Evolutionary conservation across 371 early-diverging fungal genomes (phyloP).

Genomic region (Apophysomyces ossiformis): DNA sequence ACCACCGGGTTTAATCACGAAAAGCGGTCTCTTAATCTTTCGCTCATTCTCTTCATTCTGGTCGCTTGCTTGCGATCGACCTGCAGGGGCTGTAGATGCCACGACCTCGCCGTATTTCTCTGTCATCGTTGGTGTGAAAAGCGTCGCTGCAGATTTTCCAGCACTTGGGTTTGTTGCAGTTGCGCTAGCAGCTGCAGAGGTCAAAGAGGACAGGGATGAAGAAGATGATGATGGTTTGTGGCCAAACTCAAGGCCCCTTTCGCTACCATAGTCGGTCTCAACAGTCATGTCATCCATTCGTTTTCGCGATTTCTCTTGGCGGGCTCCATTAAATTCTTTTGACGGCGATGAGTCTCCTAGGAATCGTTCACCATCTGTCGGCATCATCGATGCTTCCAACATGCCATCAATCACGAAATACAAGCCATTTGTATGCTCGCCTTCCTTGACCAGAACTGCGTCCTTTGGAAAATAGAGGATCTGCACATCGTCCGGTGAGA

Average conservation of each 20-base stretch:
- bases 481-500: conserved; percentile 66
- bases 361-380: conserved; percentile 40
- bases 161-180: conserved; percentile 14
- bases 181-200: conserved; percentile 4
- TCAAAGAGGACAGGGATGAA: conserved; percentile 16
- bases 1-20: conserved; percentile 83
- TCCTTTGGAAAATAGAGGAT: conserved; percentile 77
- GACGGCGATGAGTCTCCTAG: conserved; percentile 21
- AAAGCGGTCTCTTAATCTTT: conserved; percentile 56
- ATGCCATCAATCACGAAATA: conserved; percentile 93
- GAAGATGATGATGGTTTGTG: conserved; percentile 12
- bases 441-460: conserved; percentile 76
- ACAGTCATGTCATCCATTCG: background rate
- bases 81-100: conserved; percentile 47
- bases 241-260: conserved; percentile 8
- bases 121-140: conserved; percentile 5
- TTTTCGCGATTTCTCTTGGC: conserved; percentile 2
- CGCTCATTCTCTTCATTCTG: conserved; percentile 23
- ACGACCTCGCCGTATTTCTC: conserved; percentile 26
- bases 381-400: conserved; percentile 77
- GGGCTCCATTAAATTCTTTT: background rate
- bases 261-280: background rate
- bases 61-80: conserved; percentile 23
- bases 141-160: conserved; percentile 7
- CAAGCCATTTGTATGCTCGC: conserved; percentile 85